Percentiles rank a stretch among this genome's conserved stretches.
phyloP scores from a whole-genome alignment of 2,329 filamentous ascomycete genomes.

The Volutella citrinella region DNA sequence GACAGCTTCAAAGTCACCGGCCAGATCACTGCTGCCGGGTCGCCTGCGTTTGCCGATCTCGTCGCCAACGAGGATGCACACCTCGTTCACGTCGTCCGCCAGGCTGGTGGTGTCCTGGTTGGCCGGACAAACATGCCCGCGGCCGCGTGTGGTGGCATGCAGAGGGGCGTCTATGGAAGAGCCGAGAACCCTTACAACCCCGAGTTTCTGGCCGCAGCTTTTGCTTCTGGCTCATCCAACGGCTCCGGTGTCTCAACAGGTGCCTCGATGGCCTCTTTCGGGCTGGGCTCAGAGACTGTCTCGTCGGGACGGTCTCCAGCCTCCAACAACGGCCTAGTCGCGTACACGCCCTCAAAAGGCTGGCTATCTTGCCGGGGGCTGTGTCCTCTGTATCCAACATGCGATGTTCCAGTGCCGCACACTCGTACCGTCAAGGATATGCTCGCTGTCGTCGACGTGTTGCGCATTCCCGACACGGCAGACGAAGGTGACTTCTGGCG shows the following conservation, averaged over 20 bases:
- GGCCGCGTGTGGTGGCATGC: conserved; percentile 57
- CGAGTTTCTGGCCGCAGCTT: conserved; percentile 51
- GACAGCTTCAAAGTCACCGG: conserved; percentile 54
- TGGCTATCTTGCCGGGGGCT: conserved; percentile 49
- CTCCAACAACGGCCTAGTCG: conserved; percentile 52
- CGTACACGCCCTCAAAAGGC: conserved; percentile 54
- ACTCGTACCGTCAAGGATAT: conserved; percentile 49
- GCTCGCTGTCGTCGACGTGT: conserved; percentile 45
- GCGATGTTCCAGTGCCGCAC: conserved; percentile 52
- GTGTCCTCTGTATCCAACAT: conserved; percentile 54
- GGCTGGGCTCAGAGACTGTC: conserved; percentile 53
- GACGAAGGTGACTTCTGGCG: conserved; percentile 51
- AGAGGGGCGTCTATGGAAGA: conserved; percentile 53
- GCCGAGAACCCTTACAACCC: conserved; percentile 55
- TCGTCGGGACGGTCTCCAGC: conserved; percentile 54
- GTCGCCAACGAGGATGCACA: conserved; percentile 50
- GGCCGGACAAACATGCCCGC: conserved; percentile 56
- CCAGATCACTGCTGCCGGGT: conserved; percentile 51
- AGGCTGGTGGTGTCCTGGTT: conserved; percentile 26
- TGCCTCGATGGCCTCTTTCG: conserved; percentile 49
- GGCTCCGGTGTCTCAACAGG: conserved; percentile 50
- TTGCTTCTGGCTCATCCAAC: conserved; percentile 56
- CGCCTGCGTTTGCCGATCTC: conserved; percentile 49
- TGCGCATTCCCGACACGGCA: conserved; percentile 40
- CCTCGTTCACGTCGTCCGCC: conserved; percentile 41